Evolutionary conservation across 2,329 filamentous ascomycete genomes (phyloP).

Genomic region (Nannizzia gypsea): DNA sequence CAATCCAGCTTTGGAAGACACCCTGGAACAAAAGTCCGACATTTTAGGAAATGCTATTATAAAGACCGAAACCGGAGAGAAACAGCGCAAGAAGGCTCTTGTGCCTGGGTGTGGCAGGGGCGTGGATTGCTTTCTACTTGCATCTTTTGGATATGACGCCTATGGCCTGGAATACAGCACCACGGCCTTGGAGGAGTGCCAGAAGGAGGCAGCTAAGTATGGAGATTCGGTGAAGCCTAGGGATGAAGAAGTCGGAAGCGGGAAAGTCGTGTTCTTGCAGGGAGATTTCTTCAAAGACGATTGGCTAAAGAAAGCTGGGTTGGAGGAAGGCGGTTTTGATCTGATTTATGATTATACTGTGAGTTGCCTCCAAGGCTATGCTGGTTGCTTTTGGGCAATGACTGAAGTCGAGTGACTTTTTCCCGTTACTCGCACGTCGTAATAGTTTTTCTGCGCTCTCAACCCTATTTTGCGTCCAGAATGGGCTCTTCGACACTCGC

Average conservation of each 20-base stretch:
- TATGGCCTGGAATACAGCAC: constrained; percentile 59
- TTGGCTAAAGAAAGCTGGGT: constrained; percentile 27
- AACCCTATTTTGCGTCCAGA: constrained; percentile 42
- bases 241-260: constrained; percentile 26
- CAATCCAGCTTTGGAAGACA: constrained; percentile 48
- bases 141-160: constrained; percentile 63
- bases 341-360: constrained; percentile 54
- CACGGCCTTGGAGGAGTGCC: constrained; percentile 33
- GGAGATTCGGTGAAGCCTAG: constrained; percentile 26
- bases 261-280: constrained; percentile 31
- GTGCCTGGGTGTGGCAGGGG: constrained; percentile 75
- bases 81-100: constrained; percentile 45
- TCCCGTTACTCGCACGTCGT: background rate
- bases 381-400: background rate
- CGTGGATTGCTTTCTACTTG: constrained; percentile 66
- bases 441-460: constrained; percentile 52
- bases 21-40: constrained; percentile 31
- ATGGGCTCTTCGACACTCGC: constrained; percentile 46
- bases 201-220: constrained; percentile 25
- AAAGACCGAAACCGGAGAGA: constrained; percentile 3
- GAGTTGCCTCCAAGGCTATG: constrained; percentile 17
- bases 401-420: background rate
- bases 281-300: constrained; percentile 37
- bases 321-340: constrained; percentile 30
- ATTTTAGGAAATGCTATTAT: constrained; percentile 22